Percentiles rank a stretch among this genome's conserved stretches.
Conservation (phyloP, 371 early-diverging fungal species). For the Coemansia sp. region DNA sequence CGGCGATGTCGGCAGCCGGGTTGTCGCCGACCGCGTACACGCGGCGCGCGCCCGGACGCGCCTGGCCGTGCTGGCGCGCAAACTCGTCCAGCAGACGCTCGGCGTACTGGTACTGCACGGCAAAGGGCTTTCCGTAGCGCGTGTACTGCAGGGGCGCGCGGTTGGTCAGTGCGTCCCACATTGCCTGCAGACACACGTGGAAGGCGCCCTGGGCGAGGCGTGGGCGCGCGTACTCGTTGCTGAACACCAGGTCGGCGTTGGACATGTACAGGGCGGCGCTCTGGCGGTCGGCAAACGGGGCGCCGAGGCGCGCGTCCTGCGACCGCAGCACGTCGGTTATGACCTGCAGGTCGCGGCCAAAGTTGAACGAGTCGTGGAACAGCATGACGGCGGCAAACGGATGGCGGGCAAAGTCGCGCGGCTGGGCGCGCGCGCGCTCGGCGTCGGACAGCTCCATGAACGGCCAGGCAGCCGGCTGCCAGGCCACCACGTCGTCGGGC, state of each 20-base stretch:
- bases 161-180: slow-evolving; percentile 54
- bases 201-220: slow-evolving; percentile 84
- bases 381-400: slow-evolving; percentile 76
- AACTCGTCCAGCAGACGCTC: slow-evolving; percentile 56
- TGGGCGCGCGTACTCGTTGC: slow-evolving; percentile 76
- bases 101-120: slow-evolving; percentile 71
- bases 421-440: slow-evolving; percentile 3
- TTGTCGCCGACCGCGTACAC: slow-evolving; percentile 77
- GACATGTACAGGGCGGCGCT: slow-evolving; percentile 78
- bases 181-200: slow-evolving; percentile 65
- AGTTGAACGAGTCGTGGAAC: slow-evolving; percentile 85
- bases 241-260: slow-evolving; percentile 79
- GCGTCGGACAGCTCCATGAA: slow-evolving; percentile 53
- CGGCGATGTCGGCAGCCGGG: slow-evolving; percentile 72
- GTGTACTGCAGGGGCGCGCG: slow-evolving; percentile 59
- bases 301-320: slow-evolving; percentile 63
- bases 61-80: slow-evolving; percentile 5
- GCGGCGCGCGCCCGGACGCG: background rate
- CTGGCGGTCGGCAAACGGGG: slow-evolving; percentile 55
- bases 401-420: slow-evolving; percentile 41
- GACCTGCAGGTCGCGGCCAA: slow-evolving; percentile 81
- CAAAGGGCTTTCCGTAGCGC: slow-evolving; percentile 83
- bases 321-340: slow-evolving; percentile 73
- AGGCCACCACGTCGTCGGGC: slow-evolving; percentile 72
- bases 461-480: slow-evolving; percentile 74